Conservation (phyloP, 768 basidiomycete genomes). For the Ephemerocybe angulata region DNA sequence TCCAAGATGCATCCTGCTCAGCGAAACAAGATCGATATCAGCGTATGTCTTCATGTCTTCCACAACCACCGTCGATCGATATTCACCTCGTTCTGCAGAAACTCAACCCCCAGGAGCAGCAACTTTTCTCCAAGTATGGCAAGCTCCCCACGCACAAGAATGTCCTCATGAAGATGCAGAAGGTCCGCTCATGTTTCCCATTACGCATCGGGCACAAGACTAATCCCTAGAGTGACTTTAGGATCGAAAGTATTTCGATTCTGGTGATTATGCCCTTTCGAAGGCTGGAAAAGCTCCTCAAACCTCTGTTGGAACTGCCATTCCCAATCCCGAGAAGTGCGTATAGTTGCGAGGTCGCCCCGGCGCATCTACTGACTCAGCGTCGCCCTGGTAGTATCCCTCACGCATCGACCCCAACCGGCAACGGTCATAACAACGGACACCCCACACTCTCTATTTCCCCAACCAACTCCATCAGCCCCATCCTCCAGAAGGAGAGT, state of each 20-base stretch:
- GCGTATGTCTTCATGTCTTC: constrained; percentile 49
- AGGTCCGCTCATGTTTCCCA: constrained; percentile 47
- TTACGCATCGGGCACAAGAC: constrained; percentile 9
- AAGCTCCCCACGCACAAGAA: constrained; percentile 94
- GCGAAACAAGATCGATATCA: constrained; percentile 93
- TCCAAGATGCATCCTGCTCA: constrained; percentile 64
- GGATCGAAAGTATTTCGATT: constrained; percentile 99
- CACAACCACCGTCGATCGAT: constrained; percentile 16
- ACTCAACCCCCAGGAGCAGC: constrained; percentile 85
- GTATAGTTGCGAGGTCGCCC: constrained; percentile 25
- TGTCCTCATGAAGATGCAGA: constrained; percentile 90
- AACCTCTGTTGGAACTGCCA: constrained; percentile 88
- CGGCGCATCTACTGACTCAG: constrained; percentile 14
- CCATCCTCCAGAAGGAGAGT: constrained; percentile 59
- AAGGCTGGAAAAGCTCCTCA: constrained; percentile 92
- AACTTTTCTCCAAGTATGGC: constrained; percentile 92
- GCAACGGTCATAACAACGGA: constrained; percentile 41
- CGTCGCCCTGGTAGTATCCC: constrained; percentile 63
- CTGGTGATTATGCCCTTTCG: constrained; percentile 95
- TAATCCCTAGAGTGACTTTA: constrained; percentile 30
- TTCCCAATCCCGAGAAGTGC: constrained; percentile 96
- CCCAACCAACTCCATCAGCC: constrained; percentile 66
- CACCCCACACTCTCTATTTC: constrained; percentile 65
- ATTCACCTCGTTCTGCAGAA: constrained; percentile 43
- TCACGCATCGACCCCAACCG: constrained; percentile 71